phyloP scores from a whole-genome alignment of 176 grass and related monocot genomes.

The Typha latifolia region DNA sequence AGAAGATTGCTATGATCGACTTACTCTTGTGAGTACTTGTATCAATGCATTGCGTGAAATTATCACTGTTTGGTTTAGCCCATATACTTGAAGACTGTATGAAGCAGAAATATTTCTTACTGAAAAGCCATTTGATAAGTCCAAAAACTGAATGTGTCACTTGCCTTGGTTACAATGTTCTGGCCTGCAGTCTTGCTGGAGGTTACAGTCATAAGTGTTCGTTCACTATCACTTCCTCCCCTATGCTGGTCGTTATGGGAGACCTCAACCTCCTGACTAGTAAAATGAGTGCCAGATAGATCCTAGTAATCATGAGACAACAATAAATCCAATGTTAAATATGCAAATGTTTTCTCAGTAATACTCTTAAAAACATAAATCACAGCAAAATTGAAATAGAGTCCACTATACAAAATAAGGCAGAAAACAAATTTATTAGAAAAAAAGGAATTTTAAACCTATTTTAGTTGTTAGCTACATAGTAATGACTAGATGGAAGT shows the following conservation, averaged over 20 bases:
- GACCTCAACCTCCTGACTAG: constrained; percentile 27
- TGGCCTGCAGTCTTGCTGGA: constrained; percentile 35
- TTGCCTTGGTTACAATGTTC: constrained; percentile 47
- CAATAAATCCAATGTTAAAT: neutral
- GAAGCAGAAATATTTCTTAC: constrained; percentile 22
- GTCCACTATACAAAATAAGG: neutral
- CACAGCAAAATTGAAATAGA: neutral
- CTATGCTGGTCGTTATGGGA: constrained; percentile 21
- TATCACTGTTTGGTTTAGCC: constrained; percentile 56
- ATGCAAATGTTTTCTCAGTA: neutral
- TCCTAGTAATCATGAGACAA: constrained; percentile 45
- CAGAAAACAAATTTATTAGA: too few relatives aligned
- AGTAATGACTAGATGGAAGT: too few relatives aligned
- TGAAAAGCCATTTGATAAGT: constrained; percentile 7
- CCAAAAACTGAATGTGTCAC: constrained; percentile 33
- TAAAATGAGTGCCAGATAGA: constrained; percentile 41
- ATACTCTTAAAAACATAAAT: neutral
- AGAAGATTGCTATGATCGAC: constrained; percentile 12
- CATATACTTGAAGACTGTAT: constrained; percentile 59
- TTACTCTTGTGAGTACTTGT: constrained; percentile 82
- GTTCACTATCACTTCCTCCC: constrained; percentile 55
- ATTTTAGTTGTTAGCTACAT: too few relatives aligned
- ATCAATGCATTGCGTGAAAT: constrained; percentile 75
- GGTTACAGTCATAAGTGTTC: constrained; percentile 53
- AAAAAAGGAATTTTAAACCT: too few relatives aligned